Base-by-base conservation (phyloP, 805 yeast species). In the Komagataella kurtzmanii region DNA sequence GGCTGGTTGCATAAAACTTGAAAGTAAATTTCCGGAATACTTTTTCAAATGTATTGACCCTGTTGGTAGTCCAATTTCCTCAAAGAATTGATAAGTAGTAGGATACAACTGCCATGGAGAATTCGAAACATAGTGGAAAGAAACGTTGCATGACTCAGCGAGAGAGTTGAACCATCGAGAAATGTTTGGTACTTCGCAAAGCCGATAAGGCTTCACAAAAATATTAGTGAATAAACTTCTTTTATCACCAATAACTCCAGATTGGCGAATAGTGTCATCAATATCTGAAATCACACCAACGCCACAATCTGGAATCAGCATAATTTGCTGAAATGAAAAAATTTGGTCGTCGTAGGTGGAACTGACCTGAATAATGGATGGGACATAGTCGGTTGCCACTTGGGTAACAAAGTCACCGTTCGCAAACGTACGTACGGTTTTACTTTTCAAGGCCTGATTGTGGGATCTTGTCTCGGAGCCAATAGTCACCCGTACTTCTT, bases 71-170 rank as follows among this genome's bases (percentile, higher is more conserved):
- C 75, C 70, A 43, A 72, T 75, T 45, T 65, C 60, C 17, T 69
- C 65, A 58, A 88, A 71, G 58, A 80, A 88, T 46, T 80, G 78
- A 21, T 67, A 58, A 17, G 86, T 75, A 6, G 79, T 71, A 17
- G 79, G 74, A 63, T 74, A 89, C 21, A 93, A 68, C 65, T 93
- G 98, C 80, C 95, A 86, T 0, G 99, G 99, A 1, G 95, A 82
- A 66, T 95, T 93, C 6, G 97, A 90, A 2, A 95, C 98, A 63
- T 91, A 95, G 64, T 90, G 96, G 60, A 91, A 70, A 3, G 81
- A 74, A 46, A 80, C 73, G 10, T 73, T 62, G 45, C 60, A 66
- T 14, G 65, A 65, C 7, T 67, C 61, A 7, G 64, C 61, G 44
- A 90, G 61, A n/a, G 69, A 66, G 7, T 71, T 70, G 60, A 79